Evolutionary conservation across 139 green algal genomes (phyloP).

Genomic region (Closterium sp.): DNA sequence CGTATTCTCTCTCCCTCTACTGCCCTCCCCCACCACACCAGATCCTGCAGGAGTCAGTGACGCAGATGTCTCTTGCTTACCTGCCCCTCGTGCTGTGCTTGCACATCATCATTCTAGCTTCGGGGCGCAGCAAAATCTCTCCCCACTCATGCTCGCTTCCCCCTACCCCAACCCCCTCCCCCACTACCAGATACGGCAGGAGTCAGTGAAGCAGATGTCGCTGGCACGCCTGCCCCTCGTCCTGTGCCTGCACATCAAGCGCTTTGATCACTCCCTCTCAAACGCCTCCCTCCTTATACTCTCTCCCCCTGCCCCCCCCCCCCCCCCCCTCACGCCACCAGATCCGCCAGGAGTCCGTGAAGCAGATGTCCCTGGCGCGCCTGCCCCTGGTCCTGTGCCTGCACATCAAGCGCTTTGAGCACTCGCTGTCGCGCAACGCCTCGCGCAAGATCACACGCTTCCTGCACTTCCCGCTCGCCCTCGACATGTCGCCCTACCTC

Average conservation of each 20-base stretch:
- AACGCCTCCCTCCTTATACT: not conserved
- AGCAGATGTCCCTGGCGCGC: constrained; percentile 82
- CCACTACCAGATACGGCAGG: constrained; percentile 2
- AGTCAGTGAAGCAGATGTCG: constrained; percentile 81
- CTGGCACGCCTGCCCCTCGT: constrained; percentile 76
- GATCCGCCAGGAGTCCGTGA: constrained; percentile 55
- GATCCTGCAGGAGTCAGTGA: constrained; percentile 53
- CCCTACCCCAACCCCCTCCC: not conserved
- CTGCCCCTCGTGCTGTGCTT: constrained; percentile 81
- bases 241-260: constrained; percentile 85
- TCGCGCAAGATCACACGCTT: constrained; percentile 73
- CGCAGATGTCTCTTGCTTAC: constrained; percentile 81
- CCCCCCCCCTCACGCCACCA: not conserved
- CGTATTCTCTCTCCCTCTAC: not conserved
- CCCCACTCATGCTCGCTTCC: not conserved
- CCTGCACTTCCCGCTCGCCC: constrained; percentile 68
- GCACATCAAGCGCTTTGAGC: constrained; percentile 91
- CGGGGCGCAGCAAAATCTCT: not conserved
- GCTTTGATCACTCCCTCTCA: constrained; percentile 59
- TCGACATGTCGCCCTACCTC: constrained; percentile 82
- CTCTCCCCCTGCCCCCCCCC: not conserved
- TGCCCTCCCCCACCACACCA: not conserved
- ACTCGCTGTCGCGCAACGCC: constrained; percentile 42
- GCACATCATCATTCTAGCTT: constrained; percentile 82
- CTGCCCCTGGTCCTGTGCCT: constrained; percentile 82